Percentiles rank a stretch among this genome's conserved stretches.
Conservation (phyloP, 1,284 basidiomycete genomes). For the Neonothopanus nambi region DNA sequence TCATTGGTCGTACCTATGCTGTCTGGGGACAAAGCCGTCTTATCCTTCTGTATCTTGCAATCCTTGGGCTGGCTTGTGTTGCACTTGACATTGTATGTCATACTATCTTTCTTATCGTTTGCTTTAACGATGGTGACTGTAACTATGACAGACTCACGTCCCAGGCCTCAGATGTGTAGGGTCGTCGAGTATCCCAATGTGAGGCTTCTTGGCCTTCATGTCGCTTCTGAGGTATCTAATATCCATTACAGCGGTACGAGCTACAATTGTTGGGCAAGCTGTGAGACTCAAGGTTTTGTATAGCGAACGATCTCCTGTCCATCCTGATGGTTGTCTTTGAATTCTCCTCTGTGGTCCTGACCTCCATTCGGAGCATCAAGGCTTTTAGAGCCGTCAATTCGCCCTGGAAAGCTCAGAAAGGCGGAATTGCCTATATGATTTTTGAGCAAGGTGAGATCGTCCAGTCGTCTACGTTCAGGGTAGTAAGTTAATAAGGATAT, state of each 20-base stretch:
- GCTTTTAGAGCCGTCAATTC: constrained; percentile 19
- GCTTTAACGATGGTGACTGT: neutral
- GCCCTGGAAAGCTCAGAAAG: constrained; percentile 3
- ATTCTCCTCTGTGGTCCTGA: constrained; percentile 25
- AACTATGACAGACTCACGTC: constrained; percentile 18
- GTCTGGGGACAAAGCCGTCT: constrained; percentile 25
- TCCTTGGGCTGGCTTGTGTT: constrained; percentile 26
- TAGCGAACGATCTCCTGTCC: constrained; percentile 27
- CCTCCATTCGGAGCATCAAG: constrained; percentile 25
- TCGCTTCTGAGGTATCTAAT: neutral
- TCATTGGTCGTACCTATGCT: constrained; percentile 28
- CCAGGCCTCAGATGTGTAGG: constrained; percentile 19
- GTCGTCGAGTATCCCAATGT: constrained; percentile 19
- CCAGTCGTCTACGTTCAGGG: neutral
- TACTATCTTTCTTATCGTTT: neutral
- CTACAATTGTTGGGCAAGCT: neutral
- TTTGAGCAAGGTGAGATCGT: constrained; percentile 22
- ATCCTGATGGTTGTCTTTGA: constrained; percentile 32
- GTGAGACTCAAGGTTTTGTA: neutral
- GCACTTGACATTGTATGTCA: constrained; percentile 28
- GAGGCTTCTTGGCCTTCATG: neutral
- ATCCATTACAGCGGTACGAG: constrained; percentile 1
- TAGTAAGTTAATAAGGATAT: neutral
- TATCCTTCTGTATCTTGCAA: constrained; percentile 23
- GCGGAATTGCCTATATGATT: constrained; percentile 17